These are phyloP conservation scores for Botrytis deweyae DNA, from an alignment of 2,329 filamentous ascomycete genomes.

Conservation along the genomic window DNA sequence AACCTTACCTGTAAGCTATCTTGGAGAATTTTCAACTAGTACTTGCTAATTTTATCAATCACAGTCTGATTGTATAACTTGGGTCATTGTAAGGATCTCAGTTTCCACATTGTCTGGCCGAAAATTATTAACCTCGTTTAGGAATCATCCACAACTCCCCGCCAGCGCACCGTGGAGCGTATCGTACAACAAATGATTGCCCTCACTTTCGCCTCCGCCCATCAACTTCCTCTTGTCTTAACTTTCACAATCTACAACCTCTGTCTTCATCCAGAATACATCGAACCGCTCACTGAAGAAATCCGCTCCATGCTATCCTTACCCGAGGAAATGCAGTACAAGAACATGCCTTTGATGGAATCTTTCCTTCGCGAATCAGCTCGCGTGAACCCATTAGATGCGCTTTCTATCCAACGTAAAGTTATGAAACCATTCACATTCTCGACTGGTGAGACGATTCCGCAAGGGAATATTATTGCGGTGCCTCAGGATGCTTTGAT, in stretches of 20 bases:
- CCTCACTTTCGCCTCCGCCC: neutral
- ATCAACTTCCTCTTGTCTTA: neutral
- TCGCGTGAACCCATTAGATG: constrained; percentile 8
- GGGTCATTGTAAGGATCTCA: neutral
- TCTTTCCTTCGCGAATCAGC: constrained; percentile 4
- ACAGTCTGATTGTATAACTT: neutral
- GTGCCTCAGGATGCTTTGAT: constrained; percentile 1
- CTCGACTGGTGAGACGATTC: neutral
- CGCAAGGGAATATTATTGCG: neutral
- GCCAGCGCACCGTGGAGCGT: neutral
- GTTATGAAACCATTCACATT: constrained; percentile 7
- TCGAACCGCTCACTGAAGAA: neutral
- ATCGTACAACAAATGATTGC: constrained; percentile 11
- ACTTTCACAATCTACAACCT: constrained; percentile 11
- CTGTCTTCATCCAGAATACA: constrained; percentile 11
- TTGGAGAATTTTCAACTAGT: too few relatives aligned
- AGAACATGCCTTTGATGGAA: constrained; percentile 1
- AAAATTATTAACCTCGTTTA: neutral
- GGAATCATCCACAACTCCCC: constrained; percentile 5
- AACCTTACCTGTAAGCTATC: neutral
- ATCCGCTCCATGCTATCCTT: neutral
- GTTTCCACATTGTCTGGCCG: neutral
- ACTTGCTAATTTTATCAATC: neutral
- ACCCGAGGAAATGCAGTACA: neutral
- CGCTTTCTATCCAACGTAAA: constrained; percentile 3